These are phyloP conservation scores for Oligophagozyma castellii DNA, from an alignment of 1,139 yeast species.

Conservation along the genomic window DNA sequence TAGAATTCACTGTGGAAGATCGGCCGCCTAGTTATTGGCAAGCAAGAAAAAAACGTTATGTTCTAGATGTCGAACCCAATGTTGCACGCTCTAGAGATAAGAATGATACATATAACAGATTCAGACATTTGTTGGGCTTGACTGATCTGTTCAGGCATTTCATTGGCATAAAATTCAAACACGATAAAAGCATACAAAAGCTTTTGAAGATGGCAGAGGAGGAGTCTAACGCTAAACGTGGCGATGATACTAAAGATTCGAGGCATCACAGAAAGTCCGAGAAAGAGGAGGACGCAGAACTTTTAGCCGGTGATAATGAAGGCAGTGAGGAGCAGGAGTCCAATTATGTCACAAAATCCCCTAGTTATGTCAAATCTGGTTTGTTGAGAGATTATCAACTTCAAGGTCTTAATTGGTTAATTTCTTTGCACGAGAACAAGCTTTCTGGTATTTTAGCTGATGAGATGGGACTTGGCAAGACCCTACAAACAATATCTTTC, in stretches of 20 bases:
- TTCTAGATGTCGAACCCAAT: conserved; percentile 42
- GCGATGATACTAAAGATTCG: conserved; percentile 16
- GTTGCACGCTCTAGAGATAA: conserved; percentile 44
- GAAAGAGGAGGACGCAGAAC: conserved; percentile 85
- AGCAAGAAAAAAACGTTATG: conserved; percentile 34
- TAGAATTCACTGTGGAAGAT: conserved; percentile 4
- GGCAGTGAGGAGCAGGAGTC: conserved; percentile 8
- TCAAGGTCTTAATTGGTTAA: conserved; percentile 88
- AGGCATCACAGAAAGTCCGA: conserved; percentile 56
- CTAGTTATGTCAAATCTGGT: conserved; percentile 51
- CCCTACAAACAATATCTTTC: conserved; percentile 84
- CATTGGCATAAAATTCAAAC: conserved; percentile 50
- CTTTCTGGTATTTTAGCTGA: conserved; percentile 89
- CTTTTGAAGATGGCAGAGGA: conserved; percentile 26
- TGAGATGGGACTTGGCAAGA: conserved; percentile 96
- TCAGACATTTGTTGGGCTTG: conserved; percentile 50
- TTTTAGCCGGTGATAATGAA: conserved; percentile 49
- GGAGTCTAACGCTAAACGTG: conserved; percentile 15
- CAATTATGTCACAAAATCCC: conserved; percentile 52
- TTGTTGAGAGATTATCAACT: conserved; percentile 67
- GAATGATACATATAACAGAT: conserved; percentile 53
- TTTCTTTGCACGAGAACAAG: conserved; percentile 65
- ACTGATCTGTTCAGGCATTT: conserved; percentile 60
- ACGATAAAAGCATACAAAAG: conserved; percentile 40
- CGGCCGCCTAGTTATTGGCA: conserved; percentile 21